Percentiles rank a stretch among this genome's conserved stretches.
Evolutionary conservation across 2,329 filamentous ascomycete species (phyloP).

Genomic region (Talaromyces sp.): DNA sequence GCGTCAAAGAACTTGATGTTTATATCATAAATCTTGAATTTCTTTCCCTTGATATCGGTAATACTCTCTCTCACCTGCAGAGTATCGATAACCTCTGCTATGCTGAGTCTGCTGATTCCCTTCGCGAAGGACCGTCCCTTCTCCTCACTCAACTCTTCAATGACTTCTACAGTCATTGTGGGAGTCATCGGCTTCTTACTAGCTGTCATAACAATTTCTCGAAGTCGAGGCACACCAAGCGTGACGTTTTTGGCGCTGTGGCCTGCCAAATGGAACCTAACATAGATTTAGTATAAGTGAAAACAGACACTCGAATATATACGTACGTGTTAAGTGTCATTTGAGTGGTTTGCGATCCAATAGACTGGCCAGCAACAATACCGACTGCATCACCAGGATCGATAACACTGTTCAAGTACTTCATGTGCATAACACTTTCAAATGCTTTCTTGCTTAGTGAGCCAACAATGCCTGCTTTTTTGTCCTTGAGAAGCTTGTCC

Average conservation of each 20-base stretch:
- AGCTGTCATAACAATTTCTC: constrained; percentile 98
- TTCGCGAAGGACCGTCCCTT: constrained; percentile 82
- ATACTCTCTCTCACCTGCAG: constrained; percentile 77
- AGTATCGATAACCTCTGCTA: constrained; percentile 79
- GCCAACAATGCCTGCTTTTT: constrained; percentile 50
- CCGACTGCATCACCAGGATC: constrained; percentile 96
- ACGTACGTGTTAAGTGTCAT: constrained; percentile 88
- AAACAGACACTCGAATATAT: not conserved
- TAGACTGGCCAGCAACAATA: constrained; percentile 92
- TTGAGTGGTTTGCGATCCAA: constrained; percentile 95
- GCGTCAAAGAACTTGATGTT: constrained; percentile 79
- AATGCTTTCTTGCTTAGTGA: constrained; percentile 66
- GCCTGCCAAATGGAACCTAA: constrained; percentile 87
- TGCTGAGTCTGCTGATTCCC: constrained; percentile 78
- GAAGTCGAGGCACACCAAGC: constrained; percentile 90
- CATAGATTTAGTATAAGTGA: not conserved
- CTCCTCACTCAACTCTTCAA: constrained; percentile 64
- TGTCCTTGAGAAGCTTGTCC: constrained; percentile 57
- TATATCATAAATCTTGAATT: constrained; percentile 83
- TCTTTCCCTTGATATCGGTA: constrained; percentile 60
- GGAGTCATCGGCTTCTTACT: constrained; percentile 86
- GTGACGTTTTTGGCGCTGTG: constrained; percentile 99
- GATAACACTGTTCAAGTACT: constrained; percentile 87
- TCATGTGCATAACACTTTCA: constrained; percentile 80
- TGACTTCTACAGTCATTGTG: constrained; percentile 67